phyloP scores from a whole-genome alignment of 75 land plant genomes.

The Picea glauca region DNA sequence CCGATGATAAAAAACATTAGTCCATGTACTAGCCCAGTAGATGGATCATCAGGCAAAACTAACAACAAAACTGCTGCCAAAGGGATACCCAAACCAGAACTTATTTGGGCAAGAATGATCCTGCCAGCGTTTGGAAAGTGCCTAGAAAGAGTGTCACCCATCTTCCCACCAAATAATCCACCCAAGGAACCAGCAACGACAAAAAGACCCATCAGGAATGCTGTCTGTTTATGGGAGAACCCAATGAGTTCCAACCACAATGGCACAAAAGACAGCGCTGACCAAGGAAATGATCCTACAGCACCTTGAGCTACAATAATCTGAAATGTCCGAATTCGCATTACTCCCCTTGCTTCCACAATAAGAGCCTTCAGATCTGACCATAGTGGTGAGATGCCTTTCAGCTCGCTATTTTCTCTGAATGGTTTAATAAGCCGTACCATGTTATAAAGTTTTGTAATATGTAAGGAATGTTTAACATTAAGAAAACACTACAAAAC shows the following conservation, averaged over 20 bases:
- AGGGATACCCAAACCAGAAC: slow-evolving; percentile 70
- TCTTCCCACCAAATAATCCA: slow-evolving; percentile 70
- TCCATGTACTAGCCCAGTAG: slow-evolving; percentile 50
- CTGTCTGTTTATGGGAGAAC: slow-evolving; percentile 62
- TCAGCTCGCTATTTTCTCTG: not conserved
- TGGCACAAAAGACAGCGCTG: slow-evolving; percentile 76
- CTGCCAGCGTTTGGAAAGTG: slow-evolving; percentile 71
- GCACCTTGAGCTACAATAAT: slow-evolving; percentile 85
- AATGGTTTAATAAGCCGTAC: not conserved
- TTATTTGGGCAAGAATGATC: slow-evolving; percentile 74
- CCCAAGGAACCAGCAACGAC: slow-evolving; percentile 58
- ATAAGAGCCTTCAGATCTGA: slow-evolving; percentile 40
- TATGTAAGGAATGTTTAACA: too few relatives aligned
- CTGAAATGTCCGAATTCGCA: slow-evolving; percentile 65
- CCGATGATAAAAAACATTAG: slow-evolving; percentile 56
- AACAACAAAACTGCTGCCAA: slow-evolving; percentile 60
- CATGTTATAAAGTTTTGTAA: too few relatives aligned
- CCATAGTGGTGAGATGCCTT: slow-evolving; percentile 15
- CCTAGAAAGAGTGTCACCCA: slow-evolving; percentile 64
- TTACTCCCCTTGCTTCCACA: slow-evolving; percentile 60
- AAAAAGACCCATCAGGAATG: slow-evolving; percentile 56
- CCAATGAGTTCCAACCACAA: slow-evolving; percentile 88
- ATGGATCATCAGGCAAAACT: slow-evolving; percentile 54
- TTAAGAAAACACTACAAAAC: too few relatives aligned
- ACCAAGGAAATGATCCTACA: slow-evolving; percentile 86